Conservation (phyloP, 1,284 basidiomycete species). For the Xanthoconium separans region DNA sequence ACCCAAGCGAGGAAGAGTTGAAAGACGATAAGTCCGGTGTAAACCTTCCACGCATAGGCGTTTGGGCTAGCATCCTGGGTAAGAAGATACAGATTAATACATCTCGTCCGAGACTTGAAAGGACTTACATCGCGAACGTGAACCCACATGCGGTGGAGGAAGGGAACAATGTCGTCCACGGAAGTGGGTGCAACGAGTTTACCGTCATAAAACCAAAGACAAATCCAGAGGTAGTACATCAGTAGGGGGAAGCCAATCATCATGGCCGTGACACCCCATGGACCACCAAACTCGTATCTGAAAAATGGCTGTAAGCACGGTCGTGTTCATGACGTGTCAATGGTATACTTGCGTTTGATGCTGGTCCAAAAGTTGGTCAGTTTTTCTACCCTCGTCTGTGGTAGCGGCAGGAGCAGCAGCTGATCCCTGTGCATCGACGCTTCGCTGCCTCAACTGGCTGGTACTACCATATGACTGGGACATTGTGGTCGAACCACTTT, state of each 20-base stretch:
- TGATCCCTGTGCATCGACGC: conserved; percentile 10
- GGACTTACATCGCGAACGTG: conserved; percentile 74
- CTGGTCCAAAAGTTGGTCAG: conserved; percentile 68
- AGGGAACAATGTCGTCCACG: conserved; percentile 74
- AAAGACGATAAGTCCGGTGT: conserved; percentile 86
- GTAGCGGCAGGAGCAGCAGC: conserved; percentile 10
- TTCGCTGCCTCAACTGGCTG: conserved; percentile 28
- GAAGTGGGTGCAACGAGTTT: conserved; percentile 76
- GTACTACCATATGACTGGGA: conserved; percentile 29
- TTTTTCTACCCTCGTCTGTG: conserved; percentile 34
- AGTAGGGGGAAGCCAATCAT: conserved; percentile 92
- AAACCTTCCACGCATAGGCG: conserved; percentile 83
- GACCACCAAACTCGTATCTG: conserved; percentile 96
- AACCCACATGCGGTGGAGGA: conserved; percentile 79
- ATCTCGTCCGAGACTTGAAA: background rate
- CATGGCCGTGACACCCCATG: conserved; percentile 87
- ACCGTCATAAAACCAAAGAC: conserved; percentile 95
- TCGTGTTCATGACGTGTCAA: background rate
- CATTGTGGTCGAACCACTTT: conserved; percentile 26
- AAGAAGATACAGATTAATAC: background rate
- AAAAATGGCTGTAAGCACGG: conserved; percentile 12
- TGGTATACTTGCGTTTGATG: conserved; percentile 59
- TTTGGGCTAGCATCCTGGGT: conserved; percentile 89
- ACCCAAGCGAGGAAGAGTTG: conserved; percentile 90
- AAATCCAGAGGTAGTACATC: conserved; percentile 99